phyloP scores from a whole-genome alignment of 2,329 filamentous ascomycete species.

The Epichloe elymi region DNA sequence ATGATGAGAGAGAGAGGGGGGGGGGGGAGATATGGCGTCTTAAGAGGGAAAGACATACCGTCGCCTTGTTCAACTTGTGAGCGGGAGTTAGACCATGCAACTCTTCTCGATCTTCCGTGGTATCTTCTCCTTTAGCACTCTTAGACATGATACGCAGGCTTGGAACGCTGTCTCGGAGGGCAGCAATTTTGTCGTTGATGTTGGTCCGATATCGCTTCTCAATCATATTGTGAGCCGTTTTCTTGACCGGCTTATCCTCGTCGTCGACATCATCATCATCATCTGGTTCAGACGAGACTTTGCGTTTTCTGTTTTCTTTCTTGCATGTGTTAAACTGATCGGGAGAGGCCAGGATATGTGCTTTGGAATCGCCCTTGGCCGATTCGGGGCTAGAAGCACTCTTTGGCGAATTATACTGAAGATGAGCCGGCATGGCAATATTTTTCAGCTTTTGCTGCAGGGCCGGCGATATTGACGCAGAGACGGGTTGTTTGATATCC shows the following conservation, averaged over 20 bases:
- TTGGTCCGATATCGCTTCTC: slow-evolving; percentile 96
- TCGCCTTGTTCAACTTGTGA: slow-evolving; percentile 96
- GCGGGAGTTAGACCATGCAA: slow-evolving; percentile 64
- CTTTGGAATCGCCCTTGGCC: slow-evolving; percentile 32
- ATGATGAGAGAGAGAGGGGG: not conserved
- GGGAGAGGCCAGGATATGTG: slow-evolving; percentile 44
- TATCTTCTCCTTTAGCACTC: slow-evolving; percentile 53
- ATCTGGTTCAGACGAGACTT: slow-evolving; percentile 45
- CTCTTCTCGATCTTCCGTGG: slow-evolving; percentile 64
- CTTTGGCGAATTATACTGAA: slow-evolving; percentile 46
- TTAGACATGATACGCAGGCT: slow-evolving; percentile 76
- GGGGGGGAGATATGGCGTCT: not conserved
- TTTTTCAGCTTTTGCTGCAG: slow-evolving; percentile 45
- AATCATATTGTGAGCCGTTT: slow-evolving; percentile 96
- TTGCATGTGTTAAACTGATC: slow-evolving; percentile 34
- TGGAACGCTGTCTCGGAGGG: slow-evolving; percentile 80
- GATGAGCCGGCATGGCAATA: slow-evolving; percentile 51
- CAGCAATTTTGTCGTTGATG: slow-evolving; percentile 92
- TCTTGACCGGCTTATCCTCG: slow-evolving; percentile 53
- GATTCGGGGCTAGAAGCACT: slow-evolving; percentile 47
- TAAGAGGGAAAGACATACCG: slow-evolving; percentile 33
- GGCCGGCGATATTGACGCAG: slow-evolving; percentile 29
- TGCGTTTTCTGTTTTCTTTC: slow-evolving; percentile 49
- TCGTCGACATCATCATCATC: slow-evolving; percentile 43
- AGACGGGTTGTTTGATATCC: slow-evolving; percentile 4